Conservation (phyloP, 805 yeast species). For the Candida coquimbonensis region DNA sequence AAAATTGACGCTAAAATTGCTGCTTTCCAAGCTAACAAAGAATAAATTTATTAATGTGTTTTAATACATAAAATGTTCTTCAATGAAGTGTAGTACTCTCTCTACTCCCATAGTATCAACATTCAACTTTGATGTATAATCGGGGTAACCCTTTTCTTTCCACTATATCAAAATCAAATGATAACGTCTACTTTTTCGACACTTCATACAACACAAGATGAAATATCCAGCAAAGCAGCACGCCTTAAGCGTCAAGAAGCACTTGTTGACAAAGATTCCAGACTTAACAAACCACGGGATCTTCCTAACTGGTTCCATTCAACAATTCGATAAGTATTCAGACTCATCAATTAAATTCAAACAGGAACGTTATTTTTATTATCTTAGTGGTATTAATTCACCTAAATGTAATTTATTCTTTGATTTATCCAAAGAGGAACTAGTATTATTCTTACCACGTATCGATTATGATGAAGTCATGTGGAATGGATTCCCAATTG, state of each 20-base stretch:
- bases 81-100: too few relatives aligned
- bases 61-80: neutral
- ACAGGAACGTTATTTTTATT: slow-evolving; percentile 88
- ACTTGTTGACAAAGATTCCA: slow-evolving; percentile 24
- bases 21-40: slow-evolving; percentile 52
- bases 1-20: slow-evolving; percentile 91
- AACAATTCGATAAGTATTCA: slow-evolving; percentile 60
- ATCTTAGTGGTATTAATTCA: slow-evolving; percentile 74
- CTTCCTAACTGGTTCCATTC: slow-evolving; percentile 55
- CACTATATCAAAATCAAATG: too few relatives aligned
- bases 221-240: slow-evolving; percentile 85
- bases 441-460: slow-evolving; percentile 73
- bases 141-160: too few relatives aligned
- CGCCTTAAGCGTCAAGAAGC: slow-evolving; percentile 45
- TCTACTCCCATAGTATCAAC: slow-evolving; percentile 3
- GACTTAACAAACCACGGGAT: slow-evolving; percentile 31
- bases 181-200: too few relatives aligned
- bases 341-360: slow-evolving; percentile 76
- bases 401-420: slow-evolving; percentile 71
- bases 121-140: neutral
- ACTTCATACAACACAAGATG: slow-evolving; percentile 4
- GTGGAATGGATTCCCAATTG: slow-evolving; percentile 92
- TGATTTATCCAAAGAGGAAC: slow-evolving; percentile 42
- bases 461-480: slow-evolving; percentile 84
- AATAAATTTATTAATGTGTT: slow-evolving; percentile 1